Evolutionary conservation across 1,284 basidiomycete species (phyloP).

Genomic region (Gymnopus androsaceus): DNA sequence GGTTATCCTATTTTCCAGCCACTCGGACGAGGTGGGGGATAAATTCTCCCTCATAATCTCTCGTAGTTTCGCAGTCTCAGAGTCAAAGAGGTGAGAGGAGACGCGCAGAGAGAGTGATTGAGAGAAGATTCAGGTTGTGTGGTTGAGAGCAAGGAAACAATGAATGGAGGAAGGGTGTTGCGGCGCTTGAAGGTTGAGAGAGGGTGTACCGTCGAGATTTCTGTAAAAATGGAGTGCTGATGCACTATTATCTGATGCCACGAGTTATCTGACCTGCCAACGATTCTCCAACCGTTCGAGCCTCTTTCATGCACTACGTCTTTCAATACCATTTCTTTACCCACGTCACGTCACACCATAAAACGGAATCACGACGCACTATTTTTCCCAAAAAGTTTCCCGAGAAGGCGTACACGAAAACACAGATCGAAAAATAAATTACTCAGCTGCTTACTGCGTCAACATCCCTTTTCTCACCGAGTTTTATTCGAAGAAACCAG

Average conservation of each 20-base stretch:
- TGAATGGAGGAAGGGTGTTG: slow-evolving; percentile 59
- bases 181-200: slow-evolving; percentile 25
- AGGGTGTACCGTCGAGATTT: slow-evolving; percentile 55
- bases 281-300: slow-evolving; percentile 59
- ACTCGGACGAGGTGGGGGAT: slow-evolving; percentile 66
- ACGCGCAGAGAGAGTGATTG: slow-evolving; percentile 56
- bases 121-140: slow-evolving; percentile 52
- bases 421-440: no score
- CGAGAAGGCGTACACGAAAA: no score
- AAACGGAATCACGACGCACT: no score
- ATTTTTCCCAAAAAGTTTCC: no score
- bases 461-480: no score
- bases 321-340: slow-evolving; percentile 46
- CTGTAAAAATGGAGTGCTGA: slow-evolving; percentile 33
- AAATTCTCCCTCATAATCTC: slow-evolving; percentile 61
- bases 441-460: no score
- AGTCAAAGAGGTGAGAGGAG: slow-evolving; percentile 39
- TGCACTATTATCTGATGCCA: slow-evolving; percentile 26
- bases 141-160: slow-evolving; percentile 60
- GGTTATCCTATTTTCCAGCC: slow-evolving; percentile 73
- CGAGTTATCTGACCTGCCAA: slow-evolving; percentile 56
- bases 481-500: no score
- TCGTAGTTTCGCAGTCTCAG: slow-evolving; percentile 54
- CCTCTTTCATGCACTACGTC: slow-evolving; percentile 76
- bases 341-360: no score